Evolutionary conservation across 176 grass and related monocot genomes (phyloP), one percentile per base, ranked within the genome.

Genomic region (Eragrostis nindensis): DNA sequence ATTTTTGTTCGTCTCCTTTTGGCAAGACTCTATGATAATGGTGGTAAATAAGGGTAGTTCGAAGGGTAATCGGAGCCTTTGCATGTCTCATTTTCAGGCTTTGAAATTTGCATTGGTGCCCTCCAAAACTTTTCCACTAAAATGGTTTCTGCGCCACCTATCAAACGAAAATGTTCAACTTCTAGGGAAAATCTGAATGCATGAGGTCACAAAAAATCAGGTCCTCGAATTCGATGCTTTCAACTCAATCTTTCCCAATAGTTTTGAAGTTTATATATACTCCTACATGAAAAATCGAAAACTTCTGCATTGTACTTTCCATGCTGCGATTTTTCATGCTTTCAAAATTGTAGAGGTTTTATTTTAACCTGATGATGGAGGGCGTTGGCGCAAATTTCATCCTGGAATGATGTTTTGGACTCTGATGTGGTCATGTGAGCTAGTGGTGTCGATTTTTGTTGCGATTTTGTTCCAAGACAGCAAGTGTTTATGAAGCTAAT

Each of bases 1-100:
- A 67, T 70, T 76, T 19, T 19, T 69, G 19, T 69, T 77, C 70
- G 41, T 78, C 78, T 73, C 72, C 27, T 84, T 73, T 60, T 54
- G 55, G 47, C 57, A 80, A 89, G 71, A 84, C 82, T n/a, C n/a
- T 75, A 75, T 73, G 38, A 24, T 60, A 24, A 36, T 72, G 82
- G 73, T 74, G 67, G 88, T 90, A 90, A 90, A 86, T 90, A 90
- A 86, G 83, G 83, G 82, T 89, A 86, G 83, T 61, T 86, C 13
- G 9, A 68, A 73, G 83, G 88, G n/a, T 66, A 45, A 44, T 86
- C 40, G 48, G 60, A 78, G 61, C 66, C 54, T 76, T 89, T 71
- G 49, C 22, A 68, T 61, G 24, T 45, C 29, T 54, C 65, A 43
- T 39, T 43, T 17, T 17, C 48, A 30, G 6, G 29, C 29, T 73